Evolutionary conservation across 2,329 filamentous ascomycete species (phyloP), one percentile per base, ranked within the genome.

Genomic region (Graphilbum fragrans): DNA sequence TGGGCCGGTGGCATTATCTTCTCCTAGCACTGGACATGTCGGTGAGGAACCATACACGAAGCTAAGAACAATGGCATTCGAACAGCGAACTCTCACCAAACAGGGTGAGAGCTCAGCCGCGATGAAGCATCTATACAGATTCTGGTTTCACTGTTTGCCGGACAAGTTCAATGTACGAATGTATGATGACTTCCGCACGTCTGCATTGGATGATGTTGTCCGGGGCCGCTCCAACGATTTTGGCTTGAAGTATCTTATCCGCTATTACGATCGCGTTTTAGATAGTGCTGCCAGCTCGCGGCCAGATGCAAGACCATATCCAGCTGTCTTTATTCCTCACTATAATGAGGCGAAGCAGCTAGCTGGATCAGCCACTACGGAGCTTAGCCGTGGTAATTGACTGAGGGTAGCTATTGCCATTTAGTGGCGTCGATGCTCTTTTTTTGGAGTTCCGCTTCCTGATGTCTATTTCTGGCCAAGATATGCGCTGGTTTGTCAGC

Each of bases 131-230:
- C 69, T 85, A 23, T 86, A 86, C 62, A 70, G 77, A 48, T 84
- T 84, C 63, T 87, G 82, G 80, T 76, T 77, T 18, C 74, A 81
- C 56, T 84, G 82, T 55, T 67, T 87, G 48, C 70, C 77, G 47
- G 70, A 75, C 52, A 80, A 82, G 60, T 86, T 87, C 70, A 83
- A 87, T 58, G 66, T 70, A 44, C 67, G 66, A 55, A 83, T 88
- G 75, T 87, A 87, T 62, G 66, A 74, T 55, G 82, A 87, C 57
- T 86, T 87, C 62, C 74, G 76, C 48, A 64, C 66, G 52, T 68
- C 73, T 56, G 82, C 82, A 42, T 62, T 80, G 46, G 74, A 80
- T 54, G 82, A 87, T 59, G 65, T 70, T 42, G 57, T 60, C 43
- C 58, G 68, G 47, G 65, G 46, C 12, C 65, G 52, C 61, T 47